Percentiles rank a stretch among this genome's conserved stretches.
Conservation (phyloP, 805 yeast species). For the Clavispora asparagi region DNA sequence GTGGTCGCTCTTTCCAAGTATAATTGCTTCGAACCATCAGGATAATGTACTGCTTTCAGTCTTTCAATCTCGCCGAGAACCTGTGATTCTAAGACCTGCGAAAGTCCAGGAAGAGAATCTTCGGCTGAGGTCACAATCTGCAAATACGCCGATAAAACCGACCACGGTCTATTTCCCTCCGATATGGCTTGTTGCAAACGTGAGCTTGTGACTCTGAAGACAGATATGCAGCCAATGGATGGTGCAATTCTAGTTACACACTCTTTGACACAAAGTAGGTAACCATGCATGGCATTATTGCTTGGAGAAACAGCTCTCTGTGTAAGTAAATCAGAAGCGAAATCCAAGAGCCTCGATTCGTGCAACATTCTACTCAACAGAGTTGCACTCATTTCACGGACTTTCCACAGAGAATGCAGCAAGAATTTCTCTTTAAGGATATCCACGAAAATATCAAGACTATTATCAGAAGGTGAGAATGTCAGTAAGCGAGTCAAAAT, state of each 20-base stretch:
- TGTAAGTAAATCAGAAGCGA: neutral
- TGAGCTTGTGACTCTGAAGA: neutral
- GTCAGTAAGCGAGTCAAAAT: conserved; percentile 65
- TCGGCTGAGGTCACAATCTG: neutral
- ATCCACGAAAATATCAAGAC: conserved; percentile 46
- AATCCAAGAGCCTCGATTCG: neutral
- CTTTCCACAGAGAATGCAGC: conserved; percentile 63
- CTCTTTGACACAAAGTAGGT: neutral
- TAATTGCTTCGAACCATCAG: neutral
- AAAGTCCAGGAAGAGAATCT: neutral
- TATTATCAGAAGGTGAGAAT: conserved; percentile 45
- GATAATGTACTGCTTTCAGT: neutral
- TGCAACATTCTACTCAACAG: conserved; percentile 48
- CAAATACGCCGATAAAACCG: neutral
- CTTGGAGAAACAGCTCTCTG: neutral
- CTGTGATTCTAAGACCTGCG: neutral
- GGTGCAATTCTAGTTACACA: neutral
- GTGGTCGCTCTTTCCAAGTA: neutral
- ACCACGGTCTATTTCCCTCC: neutral
- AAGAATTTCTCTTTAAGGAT: conserved; percentile 33
- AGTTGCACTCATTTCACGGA: conserved; percentile 82
- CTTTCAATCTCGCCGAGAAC: neutral
- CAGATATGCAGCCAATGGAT: neutral
- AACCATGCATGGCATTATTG: neutral
- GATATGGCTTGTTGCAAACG: neutral